phyloP scores from a whole-genome alignment of 2,329 filamentous ascomycete genomes.

The Talaromyces marneffei region DNA sequence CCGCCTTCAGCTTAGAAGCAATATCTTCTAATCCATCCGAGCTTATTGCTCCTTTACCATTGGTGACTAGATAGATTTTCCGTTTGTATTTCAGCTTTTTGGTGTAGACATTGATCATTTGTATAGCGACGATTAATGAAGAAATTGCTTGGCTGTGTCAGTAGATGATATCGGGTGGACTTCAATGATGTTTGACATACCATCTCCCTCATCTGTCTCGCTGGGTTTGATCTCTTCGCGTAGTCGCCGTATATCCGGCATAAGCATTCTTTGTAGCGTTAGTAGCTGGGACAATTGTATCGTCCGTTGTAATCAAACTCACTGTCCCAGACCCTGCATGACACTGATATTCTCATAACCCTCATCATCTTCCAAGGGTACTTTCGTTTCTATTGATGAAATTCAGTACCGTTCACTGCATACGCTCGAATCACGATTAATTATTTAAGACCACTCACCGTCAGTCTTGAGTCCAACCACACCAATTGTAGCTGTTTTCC shows the following conservation, averaged over 20 bases:
- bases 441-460: conserved; percentile 28
- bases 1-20: conserved; percentile 64
- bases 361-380: conserved; percentile 59
- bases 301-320: conserved; percentile 36
- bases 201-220: conserved; percentile 65
- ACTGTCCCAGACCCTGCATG: conserved; percentile 59
- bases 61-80: conserved; percentile 78
- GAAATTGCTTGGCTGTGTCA: conserved; percentile 56
- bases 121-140: conserved; percentile 74
- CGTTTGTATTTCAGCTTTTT: conserved; percentile 76
- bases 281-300: conserved; percentile 22
- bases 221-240: conserved; percentile 61
- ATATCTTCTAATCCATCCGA: conserved; percentile 66
- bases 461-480: conserved; percentile 80
- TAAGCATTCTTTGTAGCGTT: conserved; percentile 45
- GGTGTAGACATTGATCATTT: conserved; percentile 76
- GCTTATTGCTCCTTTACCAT: conserved; percentile 69
- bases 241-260: conserved; percentile 64
- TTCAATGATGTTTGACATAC: conserved; percentile 30
- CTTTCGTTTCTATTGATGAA: conserved; percentile 52
- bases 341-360: conserved; percentile 79
- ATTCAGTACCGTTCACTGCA: background rate
- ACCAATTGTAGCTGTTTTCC: conserved; percentile 70
- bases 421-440: no score
- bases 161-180: background rate